Conservation (phyloP, 129 eudicot species). For the Escallonia herrerae region DNA sequence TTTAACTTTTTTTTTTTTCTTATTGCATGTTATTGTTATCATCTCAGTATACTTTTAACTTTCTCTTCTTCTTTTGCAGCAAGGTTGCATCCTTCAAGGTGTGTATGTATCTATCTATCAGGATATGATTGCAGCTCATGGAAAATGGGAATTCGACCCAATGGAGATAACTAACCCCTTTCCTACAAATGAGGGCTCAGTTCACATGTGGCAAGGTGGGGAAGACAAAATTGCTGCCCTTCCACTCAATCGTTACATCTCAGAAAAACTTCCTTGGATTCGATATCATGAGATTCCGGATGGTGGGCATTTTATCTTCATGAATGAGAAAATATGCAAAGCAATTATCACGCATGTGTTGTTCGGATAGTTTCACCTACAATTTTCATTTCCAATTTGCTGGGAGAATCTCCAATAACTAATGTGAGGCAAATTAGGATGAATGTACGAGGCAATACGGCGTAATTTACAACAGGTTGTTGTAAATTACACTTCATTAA, state of each 20-base stretch:
- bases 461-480: too few species aligned
- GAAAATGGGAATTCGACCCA: background rate
- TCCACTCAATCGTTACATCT: slow-evolving; percentile 10
- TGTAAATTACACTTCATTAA: too few species aligned
- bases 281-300: slow-evolving; percentile 32
- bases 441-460: too few species aligned
- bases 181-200: slow-evolving; percentile 12
- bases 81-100: background rate
- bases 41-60: too few species aligned
- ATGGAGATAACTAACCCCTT: background rate
- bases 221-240: slow-evolving; percentile 20
- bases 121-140: background rate
- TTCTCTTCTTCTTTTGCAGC: background rate
- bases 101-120: background rate
- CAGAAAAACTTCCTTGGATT: slow-evolving; percentile 31
- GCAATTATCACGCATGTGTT: slow-evolving; percentile 23
- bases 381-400: too few species aligned
- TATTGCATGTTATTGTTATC: background rate
- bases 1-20: too few species aligned
- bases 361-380: background rate
- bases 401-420: too few species aligned
- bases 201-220: slow-evolving; percentile 34
- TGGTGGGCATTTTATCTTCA: slow-evolving; percentile 28
- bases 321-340: slow-evolving; percentile 15
- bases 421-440: too few species aligned